These are phyloP conservation scores for Bathelium albidoporum DNA, from an alignment of 495 filamentous ascomycete genomes.

Conservation along the genomic window DNA sequence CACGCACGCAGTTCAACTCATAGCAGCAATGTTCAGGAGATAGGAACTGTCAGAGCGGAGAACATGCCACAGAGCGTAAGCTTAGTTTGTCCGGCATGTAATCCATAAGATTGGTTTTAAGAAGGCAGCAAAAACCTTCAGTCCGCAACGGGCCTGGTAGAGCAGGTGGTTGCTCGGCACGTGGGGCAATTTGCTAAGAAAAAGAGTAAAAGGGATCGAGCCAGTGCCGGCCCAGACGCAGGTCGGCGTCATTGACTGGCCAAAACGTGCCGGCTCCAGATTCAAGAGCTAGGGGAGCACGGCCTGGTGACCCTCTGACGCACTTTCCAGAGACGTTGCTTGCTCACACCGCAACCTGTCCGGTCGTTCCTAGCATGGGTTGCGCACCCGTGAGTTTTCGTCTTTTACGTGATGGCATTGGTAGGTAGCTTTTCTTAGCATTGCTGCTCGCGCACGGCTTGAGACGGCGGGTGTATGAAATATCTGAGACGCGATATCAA, in stretches of 20 bases:
- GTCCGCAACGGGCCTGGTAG: not conserved
- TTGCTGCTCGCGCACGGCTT: too few species aligned
- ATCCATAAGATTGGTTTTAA: not conserved
- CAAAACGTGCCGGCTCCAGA: too few species aligned
- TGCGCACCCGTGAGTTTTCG: too few species aligned
- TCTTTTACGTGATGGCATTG: too few species aligned
- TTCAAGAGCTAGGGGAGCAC: not conserved
- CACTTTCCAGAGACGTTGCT: not conserved
- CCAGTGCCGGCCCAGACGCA: not conserved
- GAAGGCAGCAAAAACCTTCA: not conserved
- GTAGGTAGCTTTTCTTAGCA: too few species aligned
- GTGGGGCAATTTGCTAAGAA: slow-evolving; percentile 6
- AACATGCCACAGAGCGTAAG: not conserved
- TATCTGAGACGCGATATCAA: too few species aligned
- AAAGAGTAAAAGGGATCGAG: not conserved
- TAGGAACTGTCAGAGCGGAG: not conserved
- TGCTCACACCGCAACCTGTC: too few species aligned
- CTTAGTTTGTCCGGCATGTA: too few species aligned
- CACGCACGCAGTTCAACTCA: not conserved
- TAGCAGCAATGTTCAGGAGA: not conserved
- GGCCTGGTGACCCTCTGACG: not conserved
- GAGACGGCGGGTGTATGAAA: too few species aligned
- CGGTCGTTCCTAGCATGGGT: too few species aligned
- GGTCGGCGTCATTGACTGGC: not conserved
- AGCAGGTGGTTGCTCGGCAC: not conserved